Conservation (phyloP, 257 asterid genomes). For the Nicotiana undulata region DNA sequence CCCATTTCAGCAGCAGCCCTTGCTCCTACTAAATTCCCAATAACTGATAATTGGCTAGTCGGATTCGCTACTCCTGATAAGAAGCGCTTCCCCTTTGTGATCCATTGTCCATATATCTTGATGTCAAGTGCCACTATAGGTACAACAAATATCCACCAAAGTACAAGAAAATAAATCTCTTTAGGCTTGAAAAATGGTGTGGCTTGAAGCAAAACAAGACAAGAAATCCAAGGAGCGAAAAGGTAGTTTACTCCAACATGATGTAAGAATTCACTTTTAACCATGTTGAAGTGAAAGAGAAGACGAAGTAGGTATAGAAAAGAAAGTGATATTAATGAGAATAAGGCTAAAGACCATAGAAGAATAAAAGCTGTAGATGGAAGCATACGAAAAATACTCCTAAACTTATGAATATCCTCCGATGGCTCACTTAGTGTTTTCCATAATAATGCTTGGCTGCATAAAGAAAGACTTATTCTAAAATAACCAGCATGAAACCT, state of each 20-base stretch:
- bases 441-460: conserved; percentile 45
- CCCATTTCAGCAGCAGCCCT: conserved; percentile 19
- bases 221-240: conserved; percentile 21
- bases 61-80: conserved; percentile 21
- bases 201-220: conserved; percentile 13
- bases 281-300: conserved; percentile 14
- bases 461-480: conserved; percentile 32
- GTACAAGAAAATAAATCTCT: neutral
- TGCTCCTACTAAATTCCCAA: conserved; percentile 21
- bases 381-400: conserved; percentile 8
- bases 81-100: conserved; percentile 15
- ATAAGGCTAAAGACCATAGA: conserved; percentile 25
- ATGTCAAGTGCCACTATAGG: conserved; percentile 18
- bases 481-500: conserved; percentile 43
- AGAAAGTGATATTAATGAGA: neutral
- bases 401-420: conserved; percentile 6
- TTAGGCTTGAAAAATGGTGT: neutral
- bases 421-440: conserved; percentile 23
- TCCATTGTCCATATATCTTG: conserved; percentile 23
- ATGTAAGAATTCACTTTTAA: conserved; percentile 12
- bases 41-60: conserved; percentile 13
- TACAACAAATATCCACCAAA: conserved; percentile 11
- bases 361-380: conserved; percentile 31
- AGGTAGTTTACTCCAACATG: conserved; percentile 19
- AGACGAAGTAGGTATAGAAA: conserved; percentile 1